Evolutionary conservation across 768 basidiomycete genomes (phyloP).

Genomic region (Pholiota microspora): DNA sequence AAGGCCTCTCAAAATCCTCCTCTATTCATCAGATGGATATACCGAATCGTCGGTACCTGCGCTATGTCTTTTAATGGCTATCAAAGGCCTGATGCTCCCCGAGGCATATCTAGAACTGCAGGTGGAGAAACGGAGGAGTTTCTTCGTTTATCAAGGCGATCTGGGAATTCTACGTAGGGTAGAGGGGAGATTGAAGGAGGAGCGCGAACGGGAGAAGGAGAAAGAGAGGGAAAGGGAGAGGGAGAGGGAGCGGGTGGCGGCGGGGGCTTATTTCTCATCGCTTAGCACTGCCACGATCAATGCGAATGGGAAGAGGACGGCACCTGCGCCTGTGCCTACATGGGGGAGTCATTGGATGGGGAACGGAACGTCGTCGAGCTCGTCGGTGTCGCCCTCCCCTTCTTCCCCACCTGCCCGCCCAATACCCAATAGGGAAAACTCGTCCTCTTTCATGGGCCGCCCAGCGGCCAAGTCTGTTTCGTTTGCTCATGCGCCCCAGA

Average conservation of each 20-base stretch:
- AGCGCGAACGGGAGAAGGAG: slow-evolving; percentile 35
- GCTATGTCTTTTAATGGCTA: slow-evolving; percentile 81
- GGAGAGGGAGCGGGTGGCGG: slow-evolving; percentile 28
- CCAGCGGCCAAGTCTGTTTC: slow-evolving; percentile 52
- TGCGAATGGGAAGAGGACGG: slow-evolving; percentile 33
- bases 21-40: slow-evolving; percentile 87
- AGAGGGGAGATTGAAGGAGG: slow-evolving; percentile 50
- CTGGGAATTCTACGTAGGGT: slow-evolving; percentile 68
- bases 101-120: slow-evolving; percentile 94
- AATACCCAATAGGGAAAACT: neutral
- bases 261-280: slow-evolving; percentile 22
- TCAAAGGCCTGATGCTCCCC: slow-evolving; percentile 64
- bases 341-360: slow-evolving; percentile 18
- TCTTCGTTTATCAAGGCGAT: slow-evolving; percentile 90
- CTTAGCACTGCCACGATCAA: slow-evolving; percentile 19
- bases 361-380: neutral
- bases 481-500: slow-evolving; percentile 33
- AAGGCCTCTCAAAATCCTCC: slow-evolving; percentile 68
- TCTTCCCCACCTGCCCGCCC: slow-evolving; percentile 5
- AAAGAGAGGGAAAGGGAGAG: slow-evolving; percentile 32
- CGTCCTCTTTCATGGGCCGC: slow-evolving; percentile 26
- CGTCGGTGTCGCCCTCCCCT: slow-evolving; percentile 7
- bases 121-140: slow-evolving; percentile 72
- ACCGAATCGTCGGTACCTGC: slow-evolving; percentile 92
- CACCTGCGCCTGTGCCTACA: slow-evolving; percentile 14